These are phyloP conservation scores for Ilex asprella DNA, from an alignment of 257 asterid species.

Conservation along the genomic window DNA sequence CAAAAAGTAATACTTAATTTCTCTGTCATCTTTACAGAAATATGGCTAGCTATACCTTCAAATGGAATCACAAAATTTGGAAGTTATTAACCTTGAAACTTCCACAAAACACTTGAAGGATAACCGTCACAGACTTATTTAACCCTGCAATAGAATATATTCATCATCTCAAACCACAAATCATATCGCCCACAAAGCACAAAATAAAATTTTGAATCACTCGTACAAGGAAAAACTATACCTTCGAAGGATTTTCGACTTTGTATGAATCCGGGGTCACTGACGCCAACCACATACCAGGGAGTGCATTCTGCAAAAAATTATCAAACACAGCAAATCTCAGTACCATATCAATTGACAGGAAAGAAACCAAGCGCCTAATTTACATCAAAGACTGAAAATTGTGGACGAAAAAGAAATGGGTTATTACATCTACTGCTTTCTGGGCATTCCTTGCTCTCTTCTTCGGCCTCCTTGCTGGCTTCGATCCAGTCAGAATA, in stretches of 20 bases:
- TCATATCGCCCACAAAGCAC: neutral
- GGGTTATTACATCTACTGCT: slow-evolving; percentile 43
- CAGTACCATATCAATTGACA: neutral
- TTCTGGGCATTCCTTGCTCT: slow-evolving; percentile 43
- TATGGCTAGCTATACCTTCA: slow-evolving; percentile 26
- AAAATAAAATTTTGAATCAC: slow-evolving; percentile 3
- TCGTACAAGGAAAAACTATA: slow-evolving; percentile 3
- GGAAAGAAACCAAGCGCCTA: neutral
- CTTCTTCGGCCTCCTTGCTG: slow-evolving; percentile 60
- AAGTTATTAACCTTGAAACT: slow-evolving; percentile 26
- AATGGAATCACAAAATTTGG: slow-evolving; percentile 30
- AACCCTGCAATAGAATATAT: slow-evolving; percentile 35
- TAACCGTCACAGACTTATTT: slow-evolving; percentile 27
- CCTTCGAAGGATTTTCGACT: slow-evolving; percentile 54
- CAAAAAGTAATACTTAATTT: slow-evolving; percentile 8
- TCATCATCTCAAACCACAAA: slow-evolving; percentile 6
- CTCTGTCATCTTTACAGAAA: slow-evolving; percentile 22
- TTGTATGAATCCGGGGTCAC: slow-evolving; percentile 48
- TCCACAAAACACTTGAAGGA: slow-evolving; percentile 26
- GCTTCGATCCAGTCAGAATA: slow-evolving; percentile 45
- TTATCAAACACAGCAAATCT: neutral
- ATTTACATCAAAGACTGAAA: no score
- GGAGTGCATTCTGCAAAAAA: slow-evolving; percentile 41
- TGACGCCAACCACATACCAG: slow-evolving; percentile 52
- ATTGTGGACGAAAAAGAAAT: neutral